These are phyloP conservation scores for Morella rubra DNA, from an alignment of 306 rosid species.

Conservation along the genomic window DNA sequence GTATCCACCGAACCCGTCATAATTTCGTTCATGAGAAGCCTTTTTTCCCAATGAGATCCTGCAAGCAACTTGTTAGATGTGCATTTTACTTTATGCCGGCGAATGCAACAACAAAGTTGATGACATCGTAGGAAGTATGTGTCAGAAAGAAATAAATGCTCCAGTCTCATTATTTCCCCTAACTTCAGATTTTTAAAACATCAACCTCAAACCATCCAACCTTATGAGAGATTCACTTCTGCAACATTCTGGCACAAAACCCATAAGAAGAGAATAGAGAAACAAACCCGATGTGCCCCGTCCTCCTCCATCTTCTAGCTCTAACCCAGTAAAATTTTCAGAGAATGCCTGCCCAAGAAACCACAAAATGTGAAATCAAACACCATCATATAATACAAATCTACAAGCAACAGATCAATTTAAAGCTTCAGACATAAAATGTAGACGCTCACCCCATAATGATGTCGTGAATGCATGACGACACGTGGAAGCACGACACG, in stretches of 20 bases:
- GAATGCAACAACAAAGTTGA: conserved; percentile 7
- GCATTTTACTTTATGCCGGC: neutral
- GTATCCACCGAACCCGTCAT: conserved; percentile 99
- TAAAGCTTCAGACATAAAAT: neutral
- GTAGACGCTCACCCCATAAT: conserved; percentile 64
- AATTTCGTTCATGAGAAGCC: conserved; percentile 97
- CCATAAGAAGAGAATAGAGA: neutral
- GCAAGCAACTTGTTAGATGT: conserved; percentile 22
- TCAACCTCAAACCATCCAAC: neutral
- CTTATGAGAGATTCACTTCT: neutral
- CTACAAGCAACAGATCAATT: neutral
- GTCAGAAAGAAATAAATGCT: neutral
- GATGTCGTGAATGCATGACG: conserved; percentile 92
- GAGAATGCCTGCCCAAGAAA: conserved; percentile 76
- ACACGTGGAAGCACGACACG: conserved; percentile 99
- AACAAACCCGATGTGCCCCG: conserved; percentile 90
- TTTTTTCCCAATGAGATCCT: conserved; percentile 99
- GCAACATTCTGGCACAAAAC: neutral
- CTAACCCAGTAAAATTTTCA: conserved; percentile 85
- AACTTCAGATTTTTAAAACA: neutral
- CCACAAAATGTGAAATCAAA: neutral
- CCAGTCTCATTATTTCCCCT: neutral
- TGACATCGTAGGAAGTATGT: neutral
- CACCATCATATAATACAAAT: neutral
- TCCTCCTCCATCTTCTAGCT: conserved; percentile 99